A percentile compares a stretch with the other conserved stretches of the same genome.
These are phyloP conservation scores for Simmondsia chinensis DNA, from an alignment of 148 eudicot species.

Conservation along the genomic window DNA sequence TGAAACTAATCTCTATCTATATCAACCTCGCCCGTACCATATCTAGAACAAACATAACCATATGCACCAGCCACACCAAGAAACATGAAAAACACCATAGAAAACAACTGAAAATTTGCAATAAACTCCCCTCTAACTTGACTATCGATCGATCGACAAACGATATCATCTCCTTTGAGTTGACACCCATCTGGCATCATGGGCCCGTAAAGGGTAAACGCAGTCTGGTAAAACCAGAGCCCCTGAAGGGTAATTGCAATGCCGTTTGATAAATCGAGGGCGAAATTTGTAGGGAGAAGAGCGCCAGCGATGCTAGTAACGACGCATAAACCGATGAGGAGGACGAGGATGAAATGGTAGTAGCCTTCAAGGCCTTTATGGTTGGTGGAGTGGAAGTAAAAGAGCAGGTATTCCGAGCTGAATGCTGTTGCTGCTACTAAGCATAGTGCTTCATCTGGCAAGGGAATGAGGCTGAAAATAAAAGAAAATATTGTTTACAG, in stretches of 20 bases:
- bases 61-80: slow-evolving; percentile 28
- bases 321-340: slow-evolving; percentile 63
- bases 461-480: slow-evolving; percentile 58
- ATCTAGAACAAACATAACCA: slow-evolving; percentile 34
- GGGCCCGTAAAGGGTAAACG: slow-evolving; percentile 80
- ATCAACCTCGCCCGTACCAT: too few species aligned
- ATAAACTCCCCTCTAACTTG: slow-evolving; percentile 64
- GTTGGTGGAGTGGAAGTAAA: slow-evolving; percentile 84
- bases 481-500: slow-evolving; percentile 2
- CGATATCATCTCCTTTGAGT: slow-evolving; percentile 37
- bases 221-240: slow-evolving; percentile 95
- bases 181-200: slow-evolving; percentile 80
- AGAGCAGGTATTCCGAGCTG: slow-evolving; percentile 73
- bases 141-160: slow-evolving; percentile 34
- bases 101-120: slow-evolving; percentile 69
- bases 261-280: slow-evolving; percentile 56
- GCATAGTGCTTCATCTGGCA: slow-evolving; percentile 72
- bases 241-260: slow-evolving; percentile 81
- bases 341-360: slow-evolving; percentile 78
- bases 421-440: slow-evolving; percentile 75
- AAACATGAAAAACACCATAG: slow-evolving; percentile 44
- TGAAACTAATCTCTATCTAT: too few species aligned
- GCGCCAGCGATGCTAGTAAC: slow-evolving; percentile 48
- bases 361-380: slow-evolving; percentile 92
- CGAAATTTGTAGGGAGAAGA: slow-evolving; percentile 67